Base-by-base conservation (phyloP, 192 early-diverging fungal genomes). In the Backusella mclennaniae region DNA sequence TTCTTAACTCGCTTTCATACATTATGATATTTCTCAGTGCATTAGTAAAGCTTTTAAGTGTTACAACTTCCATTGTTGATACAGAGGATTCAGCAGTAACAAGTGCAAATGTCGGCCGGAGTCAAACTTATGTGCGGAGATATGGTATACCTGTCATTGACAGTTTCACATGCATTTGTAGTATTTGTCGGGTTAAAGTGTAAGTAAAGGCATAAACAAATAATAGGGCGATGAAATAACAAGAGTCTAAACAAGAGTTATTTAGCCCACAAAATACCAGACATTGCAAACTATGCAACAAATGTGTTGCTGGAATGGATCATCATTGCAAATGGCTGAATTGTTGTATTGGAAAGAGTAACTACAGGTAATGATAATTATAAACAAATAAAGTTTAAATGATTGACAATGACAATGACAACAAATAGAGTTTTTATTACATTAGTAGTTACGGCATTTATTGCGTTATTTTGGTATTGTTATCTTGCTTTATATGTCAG, bases 301-400 rank as follows among this genome's bases (percentile, higher is more conserved):
- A 83, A 73, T 83, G 82, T 53, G 76, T 83, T n/a, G 66, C 63
- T 49, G 78, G 73, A 7, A 80, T 83, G 82, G 82, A 83, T 71
- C 82, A 83, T 66, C 82, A 83, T 29, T 83, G 82, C 29, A 77
- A 76, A 77, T 83, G 78, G 78, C 14, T 83, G 7, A 83, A 83
- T 59, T 77, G 76, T 26, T 83, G 82, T 73, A 74, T 83, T 68
- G 82, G 82, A 39, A 56, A 52, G 15, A 49, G 29, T n/a, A 83
- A 83, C 44, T 83, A 83, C 41, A 83, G 68, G 82, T 80, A 63
- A 66, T 19, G 15, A 39, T 39, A 11, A 3, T 12, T 39, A 11
- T 39, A 39, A 39, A 39, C 11, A 39, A 39, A 39, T 39, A 39
- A 36, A 17, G 29, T 36, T 56, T 73, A n/a, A 41, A 29, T 26